A percentile compares a stretch with the other conserved stretches of the same genome.
These are phyloP conservation scores for Tolypocladium tundrense DNA, from an alignment of 2,329 filamentous ascomycete genomes.

Conservation along the genomic window DNA sequence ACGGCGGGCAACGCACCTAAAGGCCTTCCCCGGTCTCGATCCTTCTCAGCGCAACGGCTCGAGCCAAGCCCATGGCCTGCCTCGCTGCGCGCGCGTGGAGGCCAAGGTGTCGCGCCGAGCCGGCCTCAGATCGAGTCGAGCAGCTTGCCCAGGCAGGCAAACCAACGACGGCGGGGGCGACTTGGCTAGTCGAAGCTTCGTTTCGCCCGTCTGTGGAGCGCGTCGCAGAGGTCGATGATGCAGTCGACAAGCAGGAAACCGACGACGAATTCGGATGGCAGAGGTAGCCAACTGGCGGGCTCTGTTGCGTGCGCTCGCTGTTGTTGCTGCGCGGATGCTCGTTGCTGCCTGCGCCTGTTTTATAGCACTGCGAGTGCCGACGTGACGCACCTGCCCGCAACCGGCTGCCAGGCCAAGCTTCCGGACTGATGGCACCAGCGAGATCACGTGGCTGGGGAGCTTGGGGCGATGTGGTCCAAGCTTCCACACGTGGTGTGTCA, in stretches of 20 bases:
- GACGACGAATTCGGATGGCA: neutral
- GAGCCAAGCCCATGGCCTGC: slow-evolving; percentile 25
- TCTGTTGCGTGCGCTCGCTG: neutral
- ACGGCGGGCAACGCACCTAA: slow-evolving; percentile 12
- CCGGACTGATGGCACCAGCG: neutral
- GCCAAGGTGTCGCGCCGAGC: neutral
- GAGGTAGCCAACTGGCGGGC: neutral
- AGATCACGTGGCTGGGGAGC: neutral
- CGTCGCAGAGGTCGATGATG: neutral
- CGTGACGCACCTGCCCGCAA: neutral
- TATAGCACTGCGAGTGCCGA: neutral
- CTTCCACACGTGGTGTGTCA: neutral
- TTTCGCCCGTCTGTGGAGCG: neutral
- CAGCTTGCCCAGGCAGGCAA: neutral
- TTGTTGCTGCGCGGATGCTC: neutral
- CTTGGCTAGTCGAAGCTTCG: neutral
- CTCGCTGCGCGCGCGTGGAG: neutral
- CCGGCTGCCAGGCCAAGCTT: neutral
- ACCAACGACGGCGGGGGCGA: neutral
- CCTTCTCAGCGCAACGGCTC: slow-evolving; percentile 15
- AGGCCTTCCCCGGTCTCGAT: slow-evolving; percentile 19
- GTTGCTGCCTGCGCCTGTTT: neutral
- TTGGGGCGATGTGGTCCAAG: neutral
- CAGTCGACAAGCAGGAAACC: neutral
- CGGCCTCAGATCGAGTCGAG: neutral